These are phyloP conservation scores for Anaeramoeba flamelloides DNA, from an alignment of 78 protist genomes.

Conservation along the genomic window DNA sequence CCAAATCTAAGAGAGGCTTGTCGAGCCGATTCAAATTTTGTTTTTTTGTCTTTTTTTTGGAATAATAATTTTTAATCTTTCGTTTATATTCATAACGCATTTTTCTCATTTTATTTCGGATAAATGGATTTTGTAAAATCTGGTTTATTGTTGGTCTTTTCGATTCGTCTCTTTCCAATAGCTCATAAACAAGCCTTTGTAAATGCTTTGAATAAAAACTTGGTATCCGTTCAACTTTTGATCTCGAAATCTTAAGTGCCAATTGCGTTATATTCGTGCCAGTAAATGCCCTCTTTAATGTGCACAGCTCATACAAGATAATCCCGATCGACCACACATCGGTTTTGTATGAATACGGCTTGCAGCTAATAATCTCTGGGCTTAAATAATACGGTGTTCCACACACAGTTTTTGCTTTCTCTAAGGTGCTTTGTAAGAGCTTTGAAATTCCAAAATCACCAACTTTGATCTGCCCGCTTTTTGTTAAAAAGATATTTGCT, in stretches of 20 bases:
- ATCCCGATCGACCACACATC: constrained; percentile 69
- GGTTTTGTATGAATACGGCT: constrained; percentile 43
- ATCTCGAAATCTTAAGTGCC: constrained; percentile 53
- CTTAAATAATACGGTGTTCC: constrained; percentile 83
- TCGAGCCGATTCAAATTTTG: no score
- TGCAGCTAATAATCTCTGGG: constrained; percentile 67
- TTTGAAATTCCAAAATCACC: constrained; percentile 88
- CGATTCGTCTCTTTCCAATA: neutral
- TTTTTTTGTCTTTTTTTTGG: no score
- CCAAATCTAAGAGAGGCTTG: no score
- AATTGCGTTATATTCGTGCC: constrained; percentile 53
- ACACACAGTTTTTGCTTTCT: constrained; percentile 33
- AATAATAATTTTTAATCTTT: no score
- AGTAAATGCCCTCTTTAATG: constrained; percentile 63
- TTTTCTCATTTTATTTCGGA: neutral
- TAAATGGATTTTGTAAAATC: neutral
- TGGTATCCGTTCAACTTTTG: neutral
- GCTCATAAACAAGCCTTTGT: neutral
- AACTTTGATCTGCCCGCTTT: constrained; percentile 41
- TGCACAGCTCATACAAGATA: constrained; percentile 54
- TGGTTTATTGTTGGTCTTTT: neutral
- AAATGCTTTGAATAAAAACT: neutral
- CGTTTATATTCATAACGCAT: no score
- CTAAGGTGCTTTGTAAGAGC: constrained; percentile 35
- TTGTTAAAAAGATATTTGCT: constrained; percentile 58